Evolutionary conservation across 306 rosid species (phyloP), one percentile per base, ranked within the genome.

Genomic region (Ceratonia siliqua): DNA sequence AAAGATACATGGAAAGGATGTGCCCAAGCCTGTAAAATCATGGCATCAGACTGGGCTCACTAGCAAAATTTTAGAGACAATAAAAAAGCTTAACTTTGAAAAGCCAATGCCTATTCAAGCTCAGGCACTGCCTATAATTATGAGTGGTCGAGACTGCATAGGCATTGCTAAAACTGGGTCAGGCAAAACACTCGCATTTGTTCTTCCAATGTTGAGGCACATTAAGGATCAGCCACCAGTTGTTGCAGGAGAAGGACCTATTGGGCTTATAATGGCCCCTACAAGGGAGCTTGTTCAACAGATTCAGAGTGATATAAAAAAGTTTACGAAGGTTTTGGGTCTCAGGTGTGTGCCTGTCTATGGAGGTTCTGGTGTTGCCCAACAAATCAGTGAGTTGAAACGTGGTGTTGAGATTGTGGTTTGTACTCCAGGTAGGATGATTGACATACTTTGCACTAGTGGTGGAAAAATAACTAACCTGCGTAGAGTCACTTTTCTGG

Each of bases 351-450:
- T 93, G 68, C 98, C 98, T 77, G 98, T 93, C 20, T 88, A 89
- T 59, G 98, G 98, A 73, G 98, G 97, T 70, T 93, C 98, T 75
- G 98, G 98, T 74, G 98, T 91, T 85, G 98, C 98, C 36, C 98
- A 91, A 80, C 98, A 93, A 85, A 93, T 93, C 45, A 93, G 98
- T 82, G 97, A 93, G 79, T 81, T 93, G 86, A 93, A 93, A 86
- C 97, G 96, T 38, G 98, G 98, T 61, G 64, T 97, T n/a, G 98
- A 93, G 82, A 89, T 93, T 67, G 98, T 93, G 36, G 98, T 91
- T 70, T 93, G 98, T 85, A 93, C 98, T 8, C 97, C 98, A 2
- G 98, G 98, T 62, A 91, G 97, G 83, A 93, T 93, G 98, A 93
- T 93, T 77, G 98, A 93, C 81, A 93, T 93, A 84, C 83, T 93